Conservation (phyloP, 2,329 filamentous ascomycete species). For the Rhynchosporium agropyri region DNA sequence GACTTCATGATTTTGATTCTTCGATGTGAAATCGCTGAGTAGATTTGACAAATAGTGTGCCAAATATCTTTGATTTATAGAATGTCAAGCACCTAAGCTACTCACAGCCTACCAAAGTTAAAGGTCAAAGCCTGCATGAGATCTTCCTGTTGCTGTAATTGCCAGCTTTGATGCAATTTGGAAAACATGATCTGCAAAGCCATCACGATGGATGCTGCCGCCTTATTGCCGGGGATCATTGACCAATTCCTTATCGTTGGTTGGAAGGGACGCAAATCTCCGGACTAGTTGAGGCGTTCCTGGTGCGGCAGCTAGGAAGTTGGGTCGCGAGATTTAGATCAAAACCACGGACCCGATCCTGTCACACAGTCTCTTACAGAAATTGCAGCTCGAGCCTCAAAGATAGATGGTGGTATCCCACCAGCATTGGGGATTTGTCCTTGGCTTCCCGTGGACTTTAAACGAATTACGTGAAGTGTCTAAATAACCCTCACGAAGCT, state of each 20-base stretch:
- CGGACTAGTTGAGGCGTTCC: background rate
- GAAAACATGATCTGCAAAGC: background rate
- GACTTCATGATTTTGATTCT: constrained; percentile 5
- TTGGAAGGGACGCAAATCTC: background rate
- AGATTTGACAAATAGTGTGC: background rate
- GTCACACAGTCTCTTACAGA: too few species aligned
- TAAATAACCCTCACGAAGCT: too few species aligned
- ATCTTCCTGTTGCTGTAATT: background rate
- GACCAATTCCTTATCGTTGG: background rate
- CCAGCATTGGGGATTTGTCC: too few species aligned
- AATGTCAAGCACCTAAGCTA: too few species aligned
- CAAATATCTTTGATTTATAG: background rate
- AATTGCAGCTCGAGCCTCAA: too few species aligned
- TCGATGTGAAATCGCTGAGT: background rate
- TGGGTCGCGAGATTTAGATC: too few species aligned
- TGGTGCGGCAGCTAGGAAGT: background rate
- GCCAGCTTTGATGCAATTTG: background rate
- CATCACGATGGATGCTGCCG: background rate
- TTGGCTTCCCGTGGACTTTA: too few species aligned
- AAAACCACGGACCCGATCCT: too few species aligned
- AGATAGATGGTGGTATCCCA: too few species aligned
- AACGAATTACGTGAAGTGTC: too few species aligned
- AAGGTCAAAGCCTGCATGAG: background rate
- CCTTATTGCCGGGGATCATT: background rate
- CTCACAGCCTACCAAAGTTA: too few species aligned